phyloP scores from a whole-genome alignment of 192 early-diverging fungal genomes.

The Hyaloraphidium curvatum region DNA sequence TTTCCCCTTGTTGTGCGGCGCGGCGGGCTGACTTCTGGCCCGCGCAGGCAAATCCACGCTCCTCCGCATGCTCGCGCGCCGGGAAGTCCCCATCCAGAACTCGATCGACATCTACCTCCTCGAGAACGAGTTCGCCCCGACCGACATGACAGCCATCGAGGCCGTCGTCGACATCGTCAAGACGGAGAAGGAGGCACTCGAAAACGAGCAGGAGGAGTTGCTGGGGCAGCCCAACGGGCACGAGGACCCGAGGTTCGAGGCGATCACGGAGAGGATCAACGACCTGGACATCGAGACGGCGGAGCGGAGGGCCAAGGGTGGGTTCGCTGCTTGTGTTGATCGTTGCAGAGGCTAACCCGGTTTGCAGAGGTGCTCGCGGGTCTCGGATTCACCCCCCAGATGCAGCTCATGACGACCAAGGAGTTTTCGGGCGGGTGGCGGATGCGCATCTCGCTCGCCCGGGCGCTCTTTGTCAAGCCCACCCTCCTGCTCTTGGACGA shows the following conservation, averaged over 20 bases:
- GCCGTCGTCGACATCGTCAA: slow-evolving; percentile 8
- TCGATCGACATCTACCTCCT: slow-evolving; percentile 8
- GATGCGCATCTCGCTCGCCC: slow-evolving; percentile 8
- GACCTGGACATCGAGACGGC: slow-evolving; percentile 6
- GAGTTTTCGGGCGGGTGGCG: slow-evolving; percentile 9
- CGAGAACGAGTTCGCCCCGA: slow-evolving; percentile 6
- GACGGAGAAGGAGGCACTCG: slow-evolving; percentile 12
- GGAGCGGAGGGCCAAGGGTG: slow-evolving; percentile 8
- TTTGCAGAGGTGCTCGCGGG: slow-evolving; percentile 3
- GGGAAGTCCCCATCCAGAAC: slow-evolving; percentile 7
- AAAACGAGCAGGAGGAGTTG: slow-evolving; percentile 2
- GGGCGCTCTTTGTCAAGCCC: slow-evolving; percentile 8
- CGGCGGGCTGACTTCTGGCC: neutral
- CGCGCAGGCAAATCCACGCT: slow-evolving; percentile 6
- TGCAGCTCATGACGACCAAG: slow-evolving; percentile 5
- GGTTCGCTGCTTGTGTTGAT: neutral
- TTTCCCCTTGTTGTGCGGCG: neutral
- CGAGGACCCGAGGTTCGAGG: slow-evolving; percentile 8
- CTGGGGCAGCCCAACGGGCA: slow-evolving; percentile 17
- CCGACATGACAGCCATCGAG: slow-evolving; percentile 8
- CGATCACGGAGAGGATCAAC: slow-evolving; percentile 7
- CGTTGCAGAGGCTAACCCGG: too few species aligned
- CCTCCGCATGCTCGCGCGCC: slow-evolving; percentile 2
- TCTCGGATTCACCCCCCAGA: slow-evolving; percentile 7
- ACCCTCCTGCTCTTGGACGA: slow-evolving; percentile 8